Evolutionary conservation across 2,329 filamentous ascomycete species (phyloP).

Genomic region (Fusarium sp.): DNA sequence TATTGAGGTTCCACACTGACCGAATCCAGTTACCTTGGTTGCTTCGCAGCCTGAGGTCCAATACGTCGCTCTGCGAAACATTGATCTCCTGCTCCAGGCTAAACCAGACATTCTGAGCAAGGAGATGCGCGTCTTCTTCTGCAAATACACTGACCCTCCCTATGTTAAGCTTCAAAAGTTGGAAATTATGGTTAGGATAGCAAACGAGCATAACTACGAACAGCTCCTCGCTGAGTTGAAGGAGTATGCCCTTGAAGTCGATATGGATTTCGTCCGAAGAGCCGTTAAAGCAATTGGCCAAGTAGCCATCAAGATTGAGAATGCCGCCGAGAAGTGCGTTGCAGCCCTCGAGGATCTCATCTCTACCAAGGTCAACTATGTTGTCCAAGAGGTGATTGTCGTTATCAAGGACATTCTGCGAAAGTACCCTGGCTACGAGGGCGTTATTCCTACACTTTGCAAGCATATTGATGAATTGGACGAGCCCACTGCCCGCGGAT

Average conservation of each 20-base stretch:
- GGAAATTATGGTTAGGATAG: conserved; percentile 99
- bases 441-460: conserved; percentile 95
- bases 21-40: conserved; percentile 81
- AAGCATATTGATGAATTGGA: conserved; percentile 97
- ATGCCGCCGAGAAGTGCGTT: conserved; percentile 93
- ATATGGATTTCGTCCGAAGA: conserved; percentile 97
- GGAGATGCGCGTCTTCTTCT: conserved; percentile 98
- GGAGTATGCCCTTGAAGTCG: conserved; percentile 96
- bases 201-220: conserved; percentile 95
- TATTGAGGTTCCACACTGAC: neutral
- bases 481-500: conserved; percentile 88
- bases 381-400: conserved; percentile 98
- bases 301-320: conserved; percentile 98
- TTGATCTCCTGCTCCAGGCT: conserved; percentile 93
- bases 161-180: conserved; percentile 98
- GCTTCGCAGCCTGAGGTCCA: conserved; percentile 97
- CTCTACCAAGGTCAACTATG: conserved; percentile 97
- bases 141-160: conserved; percentile 98
- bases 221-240: conserved; percentile 94
- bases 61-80: conserved; percentile 95
- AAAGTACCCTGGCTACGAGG: conserved; percentile 97
- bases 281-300: conserved; percentile 97
- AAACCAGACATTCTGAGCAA: conserved; percentile 97
- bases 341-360: conserved; percentile 94
- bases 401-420: conserved; percentile 99